phyloP scores from a whole-genome alignment of 345 rosid species.

The Salix arbutifolia region DNA sequence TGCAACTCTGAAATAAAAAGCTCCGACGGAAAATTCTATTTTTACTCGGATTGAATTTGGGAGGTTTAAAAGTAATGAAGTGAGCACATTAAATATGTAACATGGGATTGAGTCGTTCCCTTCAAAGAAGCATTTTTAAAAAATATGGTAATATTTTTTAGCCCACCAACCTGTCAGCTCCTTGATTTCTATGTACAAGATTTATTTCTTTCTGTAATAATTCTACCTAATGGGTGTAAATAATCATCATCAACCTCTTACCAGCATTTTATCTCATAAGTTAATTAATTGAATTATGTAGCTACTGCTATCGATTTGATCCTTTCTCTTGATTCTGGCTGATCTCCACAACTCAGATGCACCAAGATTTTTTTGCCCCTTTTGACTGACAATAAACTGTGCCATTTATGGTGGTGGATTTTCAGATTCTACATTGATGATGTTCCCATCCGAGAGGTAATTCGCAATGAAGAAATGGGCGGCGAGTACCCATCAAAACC shows the following conservation, averaged over 20 bases:
- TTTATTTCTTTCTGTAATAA: no score
- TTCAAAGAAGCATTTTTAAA: no score
- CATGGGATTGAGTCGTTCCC: not conserved
- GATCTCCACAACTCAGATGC: not conserved
- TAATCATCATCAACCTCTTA: no score
- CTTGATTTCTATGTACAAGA: no score
- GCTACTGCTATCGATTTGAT: no score
- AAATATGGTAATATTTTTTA: no score
- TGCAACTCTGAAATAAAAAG: not conserved
- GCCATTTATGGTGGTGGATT: not conserved
- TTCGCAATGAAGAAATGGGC: slow-evolving; percentile 62
- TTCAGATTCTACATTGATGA: slow-evolving; percentile 84
- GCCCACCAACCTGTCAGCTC: no score
- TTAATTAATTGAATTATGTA: no score
- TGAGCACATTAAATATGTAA: not conserved
- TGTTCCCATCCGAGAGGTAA: slow-evolving; percentile 74
- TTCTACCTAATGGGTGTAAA: no score
- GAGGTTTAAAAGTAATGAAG: no score
- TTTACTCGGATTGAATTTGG: not conserved
- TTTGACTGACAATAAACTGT: not conserved
- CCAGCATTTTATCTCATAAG: no score
- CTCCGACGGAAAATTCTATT: not conserved
- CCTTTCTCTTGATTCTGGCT: not conserved
- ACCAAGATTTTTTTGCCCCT: not conserved
- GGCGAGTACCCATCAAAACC: slow-evolving; percentile 81